These are phyloP conservation scores for Candida arabinofermentans DNA, from an alignment of 805 yeast species.

Conservation along the genomic window DNA sequence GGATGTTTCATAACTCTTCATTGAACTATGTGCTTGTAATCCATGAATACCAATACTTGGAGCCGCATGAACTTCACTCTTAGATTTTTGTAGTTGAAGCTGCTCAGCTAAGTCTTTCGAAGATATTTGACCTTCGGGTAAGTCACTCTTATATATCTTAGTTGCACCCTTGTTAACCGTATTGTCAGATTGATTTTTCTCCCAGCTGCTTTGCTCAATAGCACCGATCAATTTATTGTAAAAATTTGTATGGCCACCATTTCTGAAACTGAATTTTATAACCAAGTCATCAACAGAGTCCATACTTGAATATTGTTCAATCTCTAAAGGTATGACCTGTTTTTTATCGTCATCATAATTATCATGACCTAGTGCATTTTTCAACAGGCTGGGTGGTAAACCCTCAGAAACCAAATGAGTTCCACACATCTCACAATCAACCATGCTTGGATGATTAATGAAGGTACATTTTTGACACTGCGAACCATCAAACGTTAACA, in stretches of 20 bases:
- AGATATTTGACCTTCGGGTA: background rate
- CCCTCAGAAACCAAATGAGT: slow-evolving; percentile 37
- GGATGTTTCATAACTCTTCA: slow-evolving; percentile 54
- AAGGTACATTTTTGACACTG: slow-evolving; percentile 57
- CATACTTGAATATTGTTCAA: slow-evolving; percentile 7
- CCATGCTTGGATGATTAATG: slow-evolving; percentile 73
- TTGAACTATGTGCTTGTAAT: slow-evolving; percentile 54
- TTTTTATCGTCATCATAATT: background rate
- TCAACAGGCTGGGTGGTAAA: slow-evolving; percentile 12
- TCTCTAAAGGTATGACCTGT: slow-evolving; percentile 5
- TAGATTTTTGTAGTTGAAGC: background rate
- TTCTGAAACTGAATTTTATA: slow-evolving; percentile 71
- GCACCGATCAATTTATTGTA: slow-evolving; percentile 41
- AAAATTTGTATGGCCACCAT: slow-evolving; percentile 59
- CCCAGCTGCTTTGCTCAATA: slow-evolving; percentile 52
- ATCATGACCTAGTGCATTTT: slow-evolving; percentile 1
- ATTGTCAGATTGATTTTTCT: slow-evolving; percentile 15
- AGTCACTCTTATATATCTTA: slow-evolving; percentile 5
- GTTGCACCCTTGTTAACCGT: slow-evolving; percentile 36
- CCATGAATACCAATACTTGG: slow-evolving; percentile 63
- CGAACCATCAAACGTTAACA: slow-evolving; percentile 29
- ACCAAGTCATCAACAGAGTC: slow-evolving; percentile 27
- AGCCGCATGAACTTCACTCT: background rate
- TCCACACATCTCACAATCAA: slow-evolving; percentile 86
- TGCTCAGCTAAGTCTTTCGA: slow-evolving; percentile 2